A percentile compares a stretch with the other conserved stretches of the same genome.
These are phyloP conservation scores for Debaryomycetaceae sp. DNA, from an alignment of 1,139 yeast species.

Conservation along the genomic window DNA sequence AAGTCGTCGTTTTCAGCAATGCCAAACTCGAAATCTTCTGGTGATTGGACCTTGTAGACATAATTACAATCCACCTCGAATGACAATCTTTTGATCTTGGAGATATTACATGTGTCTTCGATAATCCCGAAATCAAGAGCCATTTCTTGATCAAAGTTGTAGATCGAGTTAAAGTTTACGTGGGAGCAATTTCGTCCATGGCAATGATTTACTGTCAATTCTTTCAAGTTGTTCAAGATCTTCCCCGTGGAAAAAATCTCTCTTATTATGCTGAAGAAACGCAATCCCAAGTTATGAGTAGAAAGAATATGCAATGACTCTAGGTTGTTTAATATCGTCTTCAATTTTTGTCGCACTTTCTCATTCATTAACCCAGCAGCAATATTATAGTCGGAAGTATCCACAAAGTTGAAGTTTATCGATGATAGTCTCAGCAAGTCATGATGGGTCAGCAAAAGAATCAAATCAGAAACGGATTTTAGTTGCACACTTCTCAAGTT, in stretches of 20 bases:
- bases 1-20: slow-evolving; percentile 3
- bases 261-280: slow-evolving; percentile 3
- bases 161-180: slow-evolving; percentile 4
- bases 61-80: slow-evolving; percentile 11
- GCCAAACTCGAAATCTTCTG: slow-evolving; percentile 1
- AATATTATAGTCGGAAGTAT: slow-evolving; percentile 1
- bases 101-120: slow-evolving; percentile 1
- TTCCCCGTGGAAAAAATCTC: slow-evolving; percentile 1
- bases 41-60: slow-evolving; percentile 2
- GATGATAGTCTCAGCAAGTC: not conserved
- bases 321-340: not conserved
- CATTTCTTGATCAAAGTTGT: slow-evolving; percentile 7
- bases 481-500: slow-evolving; percentile 4
- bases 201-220: slow-evolving; percentile 9
- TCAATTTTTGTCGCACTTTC: not conserved
- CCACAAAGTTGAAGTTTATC: slow-evolving; percentile 1
- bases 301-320: slow-evolving; percentile 5
- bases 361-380: not conserved
- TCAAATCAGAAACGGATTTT: slow-evolving; percentile 4
- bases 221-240: slow-evolving; percentile 4
- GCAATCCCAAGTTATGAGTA: slow-evolving; percentile 8
- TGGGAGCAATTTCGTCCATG: slow-evolving; percentile 8
- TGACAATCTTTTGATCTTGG: slow-evolving; percentile 3
- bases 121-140: slow-evolving; percentile 5
- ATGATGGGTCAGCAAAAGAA: not conserved